Conservation (phyloP, 352 stramenopile species). For the Globisporangium lucens region DNA sequence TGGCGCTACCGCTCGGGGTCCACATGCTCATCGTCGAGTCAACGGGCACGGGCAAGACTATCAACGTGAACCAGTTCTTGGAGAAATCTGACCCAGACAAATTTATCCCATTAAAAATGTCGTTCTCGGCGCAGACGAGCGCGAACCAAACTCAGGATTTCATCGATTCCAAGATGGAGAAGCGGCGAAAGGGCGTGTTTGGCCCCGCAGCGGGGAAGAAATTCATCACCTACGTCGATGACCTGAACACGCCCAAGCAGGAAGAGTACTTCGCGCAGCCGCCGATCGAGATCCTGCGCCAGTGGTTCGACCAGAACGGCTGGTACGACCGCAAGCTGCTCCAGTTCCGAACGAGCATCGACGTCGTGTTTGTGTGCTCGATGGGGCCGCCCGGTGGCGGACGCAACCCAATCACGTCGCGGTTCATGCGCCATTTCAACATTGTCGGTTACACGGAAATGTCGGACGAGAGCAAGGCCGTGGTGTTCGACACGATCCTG, state of each 20-base stretch:
- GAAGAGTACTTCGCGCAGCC: conserved; percentile 94
- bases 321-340: conserved; percentile 95
- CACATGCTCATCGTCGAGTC: conserved; percentile 93
- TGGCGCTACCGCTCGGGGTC: conserved; percentile 74
- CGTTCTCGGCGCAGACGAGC: conserved; percentile 91
- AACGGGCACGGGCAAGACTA: conserved; percentile 94
- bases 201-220: conserved; percentile 89
- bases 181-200: conserved; percentile 91
- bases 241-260: conserved; percentile 95
- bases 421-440: conserved; percentile 84
- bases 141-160: conserved; percentile 93
- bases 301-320: conserved; percentile 94
- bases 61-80: conserved; percentile 93
- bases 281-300: conserved; percentile 92
- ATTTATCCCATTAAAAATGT: conserved; percentile 90
- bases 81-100: conserved; percentile 85
- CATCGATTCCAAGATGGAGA: conserved; percentile 94
- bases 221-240: conserved; percentile 93
- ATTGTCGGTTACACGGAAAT: conserved; percentile 86
- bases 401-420: conserved; percentile 73
- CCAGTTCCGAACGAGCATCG: conserved; percentile 89
- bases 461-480: conserved; percentile 74
- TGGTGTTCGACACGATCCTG: conserved; percentile 84
- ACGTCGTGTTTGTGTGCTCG: conserved; percentile 81
- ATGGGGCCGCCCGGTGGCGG: conserved; percentile 82